A percentile compares a stretch with the other conserved stretches of the same genome.
Conservation (phyloP, 495 filamentous ascomycete species). For the Ascodesmis nigricans region DNA sequence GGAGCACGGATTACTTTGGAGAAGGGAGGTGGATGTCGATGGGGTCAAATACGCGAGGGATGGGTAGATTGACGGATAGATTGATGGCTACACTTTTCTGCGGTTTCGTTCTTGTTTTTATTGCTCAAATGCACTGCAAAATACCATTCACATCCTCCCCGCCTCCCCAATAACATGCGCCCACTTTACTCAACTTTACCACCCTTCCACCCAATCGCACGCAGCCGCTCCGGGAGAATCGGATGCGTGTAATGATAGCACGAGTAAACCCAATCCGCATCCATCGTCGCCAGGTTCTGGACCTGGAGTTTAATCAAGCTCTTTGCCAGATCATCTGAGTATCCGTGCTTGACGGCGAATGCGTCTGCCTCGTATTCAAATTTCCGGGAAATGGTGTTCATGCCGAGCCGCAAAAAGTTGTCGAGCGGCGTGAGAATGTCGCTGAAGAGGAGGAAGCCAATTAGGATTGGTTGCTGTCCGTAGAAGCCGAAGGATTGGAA, state of each 20-base stretch:
- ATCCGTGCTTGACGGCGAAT: conserved; percentile 74
- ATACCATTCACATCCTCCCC: not conserved
- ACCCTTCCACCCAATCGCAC: conserved; percentile 65
- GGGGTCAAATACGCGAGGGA: too few relatives aligned
- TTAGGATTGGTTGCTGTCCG: conserved; percentile 68
- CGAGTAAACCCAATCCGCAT: conserved; percentile 93
- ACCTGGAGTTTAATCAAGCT: conserved; percentile 94
- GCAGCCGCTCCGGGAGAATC: conserved; percentile 78
- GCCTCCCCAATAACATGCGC: not conserved
- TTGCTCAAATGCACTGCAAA: not conserved
- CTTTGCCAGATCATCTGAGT: conserved; percentile 58
- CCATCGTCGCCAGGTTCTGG: conserved; percentile 94
- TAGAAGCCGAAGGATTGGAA: conserved; percentile 81
- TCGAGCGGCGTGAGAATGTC: conserved; percentile 84
- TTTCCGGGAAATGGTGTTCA: conserved; percentile 84
- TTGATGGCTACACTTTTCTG: too few relatives aligned
- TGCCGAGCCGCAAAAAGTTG: conserved; percentile 69
- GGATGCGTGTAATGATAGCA: conserved; percentile 97
- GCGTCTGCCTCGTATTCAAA: conserved; percentile 89
- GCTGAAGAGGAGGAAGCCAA: conserved; percentile 91
- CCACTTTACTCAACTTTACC: conserved; percentile 24
- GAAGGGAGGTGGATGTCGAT: too few relatives aligned
- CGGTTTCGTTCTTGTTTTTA: too few relatives aligned
- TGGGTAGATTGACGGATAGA: too few relatives aligned
- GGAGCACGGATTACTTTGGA: too few relatives aligned